Conservation (phyloP, 2,329 filamentous ascomycete species). For the Tolypocladium ophioglossoides region DNA sequence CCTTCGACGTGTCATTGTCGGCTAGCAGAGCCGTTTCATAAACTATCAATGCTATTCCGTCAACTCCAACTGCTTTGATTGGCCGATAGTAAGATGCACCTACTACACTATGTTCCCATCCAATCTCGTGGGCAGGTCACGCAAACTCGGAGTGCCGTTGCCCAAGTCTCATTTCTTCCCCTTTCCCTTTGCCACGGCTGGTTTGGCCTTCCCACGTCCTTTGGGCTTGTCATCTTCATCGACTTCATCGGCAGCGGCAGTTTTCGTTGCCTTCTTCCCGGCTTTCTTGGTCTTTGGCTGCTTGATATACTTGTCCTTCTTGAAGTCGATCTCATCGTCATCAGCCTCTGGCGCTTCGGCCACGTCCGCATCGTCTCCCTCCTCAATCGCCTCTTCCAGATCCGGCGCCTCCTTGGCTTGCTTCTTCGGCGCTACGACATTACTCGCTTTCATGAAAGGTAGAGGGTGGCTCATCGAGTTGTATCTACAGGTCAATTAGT, state of each 20-base stretch:
- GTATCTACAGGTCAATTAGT: conserved; percentile 45
- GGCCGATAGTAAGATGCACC: neutral
- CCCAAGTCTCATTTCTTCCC: conserved; percentile 26
- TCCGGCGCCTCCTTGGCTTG: conserved; percentile 71
- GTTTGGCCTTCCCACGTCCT: conserved; percentile 28
- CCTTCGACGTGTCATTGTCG: neutral
- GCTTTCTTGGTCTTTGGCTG: conserved; percentile 63
- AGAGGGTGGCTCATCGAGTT: conserved; percentile 79
- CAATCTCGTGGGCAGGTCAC: neutral
- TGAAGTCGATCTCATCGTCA: conserved; percentile 71
- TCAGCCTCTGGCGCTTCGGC: conserved; percentile 49
- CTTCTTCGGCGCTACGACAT: conserved; percentile 61
- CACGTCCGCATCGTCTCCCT: conserved; percentile 67
- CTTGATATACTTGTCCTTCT: conserved; percentile 95
- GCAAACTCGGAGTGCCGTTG: neutral
- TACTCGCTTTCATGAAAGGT: conserved; percentile 91
- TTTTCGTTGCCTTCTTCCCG: conserved; percentile 32
- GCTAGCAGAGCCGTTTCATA: neutral
- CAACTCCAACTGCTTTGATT: neutral
- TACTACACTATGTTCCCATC: neutral
- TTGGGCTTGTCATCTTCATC: conserved; percentile 44
- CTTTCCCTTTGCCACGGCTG: conserved; percentile 18
- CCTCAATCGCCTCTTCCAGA: conserved; percentile 91
- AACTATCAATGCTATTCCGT: neutral
- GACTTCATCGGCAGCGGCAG: conserved; percentile 34